Evolutionary conservation across 2,329 filamentous ascomycete genomes (phyloP).

Genomic region (Botrytis porri): DNA sequence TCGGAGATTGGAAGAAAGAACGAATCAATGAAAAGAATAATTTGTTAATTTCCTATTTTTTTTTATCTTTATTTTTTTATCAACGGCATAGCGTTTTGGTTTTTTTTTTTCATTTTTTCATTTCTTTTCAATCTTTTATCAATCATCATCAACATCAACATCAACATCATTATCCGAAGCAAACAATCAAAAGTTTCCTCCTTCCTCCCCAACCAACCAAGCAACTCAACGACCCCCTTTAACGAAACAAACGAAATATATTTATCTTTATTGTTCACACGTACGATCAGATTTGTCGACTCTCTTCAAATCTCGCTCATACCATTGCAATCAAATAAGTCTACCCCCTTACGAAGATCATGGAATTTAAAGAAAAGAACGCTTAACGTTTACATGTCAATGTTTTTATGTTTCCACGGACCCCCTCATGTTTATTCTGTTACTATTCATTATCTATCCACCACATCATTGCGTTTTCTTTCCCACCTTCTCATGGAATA

Average conservation of each 20-base stretch:
- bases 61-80: neutral
- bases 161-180: neutral
- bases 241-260: constrained; percentile 21
- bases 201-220: neutral
- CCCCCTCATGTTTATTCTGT: constrained; percentile 20
- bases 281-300: neutral
- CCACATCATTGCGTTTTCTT: neutral
- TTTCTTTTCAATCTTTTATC: neutral
- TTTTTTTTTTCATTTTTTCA: neutral
- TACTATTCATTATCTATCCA: constrained; percentile 19
- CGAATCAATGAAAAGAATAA: neutral
- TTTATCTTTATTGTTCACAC: neutral
- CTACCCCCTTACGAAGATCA: constrained; percentile 30
- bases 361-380: constrained; percentile 23
- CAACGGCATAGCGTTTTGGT: constrained; percentile 9
- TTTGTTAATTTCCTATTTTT: neutral
- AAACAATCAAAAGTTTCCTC: neutral
- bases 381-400: constrained; percentile 21
- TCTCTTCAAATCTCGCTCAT: too few species aligned
- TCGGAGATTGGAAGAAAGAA: neutral
- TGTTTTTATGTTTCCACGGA: constrained; percentile 27
- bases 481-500: too few species aligned
- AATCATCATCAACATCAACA: neutral
- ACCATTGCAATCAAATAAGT: too few species aligned
- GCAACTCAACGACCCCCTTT: neutral